Evolutionary conservation across 1,139 yeast species (phyloP).

Genomic region (Geotrichum fermentans): DNA sequence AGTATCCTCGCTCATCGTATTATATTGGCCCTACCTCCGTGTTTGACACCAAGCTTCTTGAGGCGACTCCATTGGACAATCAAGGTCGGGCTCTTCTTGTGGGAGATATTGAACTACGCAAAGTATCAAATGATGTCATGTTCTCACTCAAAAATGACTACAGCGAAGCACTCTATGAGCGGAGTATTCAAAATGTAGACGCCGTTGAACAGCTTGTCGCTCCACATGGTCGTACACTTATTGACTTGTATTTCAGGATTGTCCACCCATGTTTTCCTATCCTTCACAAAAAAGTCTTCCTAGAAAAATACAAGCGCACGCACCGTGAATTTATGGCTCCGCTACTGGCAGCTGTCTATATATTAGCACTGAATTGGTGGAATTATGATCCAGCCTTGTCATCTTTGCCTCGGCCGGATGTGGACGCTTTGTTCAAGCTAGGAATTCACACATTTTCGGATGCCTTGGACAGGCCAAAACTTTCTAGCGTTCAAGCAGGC

Average conservation of each 20-base stretch:
- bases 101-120: conserved; percentile 35
- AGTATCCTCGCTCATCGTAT: conserved; percentile 40
- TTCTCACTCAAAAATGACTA: conserved; percentile 37
- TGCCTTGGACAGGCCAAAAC: conserved; percentile 41
- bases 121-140: conserved; percentile 36
- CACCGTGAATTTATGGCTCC: conserved; percentile 47
- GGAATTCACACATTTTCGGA: conserved; percentile 40
- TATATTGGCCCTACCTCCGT: conserved; percentile 39
- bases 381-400: conserved; percentile 33
- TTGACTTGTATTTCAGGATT: conserved; percentile 41
- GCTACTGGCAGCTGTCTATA: conserved; percentile 43
- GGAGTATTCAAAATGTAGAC: conserved; percentile 34
- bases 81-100: conserved; percentile 36
- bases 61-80: conserved; percentile 32
- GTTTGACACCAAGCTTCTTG: conserved; percentile 35
- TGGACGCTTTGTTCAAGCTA: conserved; percentile 37
- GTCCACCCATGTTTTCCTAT: conserved; percentile 45
- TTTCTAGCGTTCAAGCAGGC: conserved; percentile 45
- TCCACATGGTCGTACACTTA: conserved; percentile 42
- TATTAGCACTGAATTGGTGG: conserved; percentile 45
- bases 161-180: conserved; percentile 26
- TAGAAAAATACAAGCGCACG: conserved; percentile 45
- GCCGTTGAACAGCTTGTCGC: conserved; percentile 41
- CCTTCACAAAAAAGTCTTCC: conserved; percentile 41
- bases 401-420: conserved; percentile 37